A percentile compares a stretch with the other conserved stretches of the same genome.
These are phyloP conservation scores for Striga hermonthica DNA, from an alignment of 305 asterid genomes.

Conservation along the genomic window DNA sequence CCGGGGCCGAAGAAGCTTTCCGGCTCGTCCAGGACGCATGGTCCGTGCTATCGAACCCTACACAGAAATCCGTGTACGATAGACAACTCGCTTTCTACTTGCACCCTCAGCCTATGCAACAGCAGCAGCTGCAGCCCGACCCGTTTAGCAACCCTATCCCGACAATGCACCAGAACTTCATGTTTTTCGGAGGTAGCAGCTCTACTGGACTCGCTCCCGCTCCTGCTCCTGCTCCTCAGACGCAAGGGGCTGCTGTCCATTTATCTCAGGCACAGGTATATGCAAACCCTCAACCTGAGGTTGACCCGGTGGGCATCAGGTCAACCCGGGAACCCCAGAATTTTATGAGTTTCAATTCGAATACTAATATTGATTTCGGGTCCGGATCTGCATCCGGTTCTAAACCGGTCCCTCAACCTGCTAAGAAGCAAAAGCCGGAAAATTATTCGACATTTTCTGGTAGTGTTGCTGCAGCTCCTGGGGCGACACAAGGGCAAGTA, in stretches of 20 bases:
- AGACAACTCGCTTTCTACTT: slow-evolving; percentile 47
- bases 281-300: slow-evolving; percentile 34
- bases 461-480: slow-evolving; percentile 36
- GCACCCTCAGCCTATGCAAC: slow-evolving; percentile 37
- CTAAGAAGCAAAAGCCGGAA: slow-evolving; percentile 32
- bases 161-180: slow-evolving; percentile 44
- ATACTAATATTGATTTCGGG: slow-evolving; percentile 37
- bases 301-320: slow-evolving; percentile 33
- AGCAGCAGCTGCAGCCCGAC: slow-evolving; percentile 38
- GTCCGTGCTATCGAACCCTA: slow-evolving; percentile 68
- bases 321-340: slow-evolving; percentile 38
- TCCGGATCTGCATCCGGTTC: slow-evolving; percentile 39
- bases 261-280: slow-evolving; percentile 40
- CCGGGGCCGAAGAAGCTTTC: slow-evolving; percentile 82
- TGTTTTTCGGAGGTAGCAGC: slow-evolving; percentile 40
- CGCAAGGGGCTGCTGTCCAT: slow-evolving; percentile 33
- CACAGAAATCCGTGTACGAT: slow-evolving; percentile 61
- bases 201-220: slow-evolving; percentile 31
- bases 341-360: slow-evolving; percentile 40
- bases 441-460: slow-evolving; percentile 31
- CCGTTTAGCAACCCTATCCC: slow-evolving; percentile 38
- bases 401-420: slow-evolving; percentile 30
- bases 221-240: slow-evolving; percentile 34
- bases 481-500: slow-evolving; percentile 30
- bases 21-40: slow-evolving; percentile 72